phyloP scores from a whole-genome alignment of 2,329 filamentous ascomycete species.

The Fusarium graminum region DNA sequence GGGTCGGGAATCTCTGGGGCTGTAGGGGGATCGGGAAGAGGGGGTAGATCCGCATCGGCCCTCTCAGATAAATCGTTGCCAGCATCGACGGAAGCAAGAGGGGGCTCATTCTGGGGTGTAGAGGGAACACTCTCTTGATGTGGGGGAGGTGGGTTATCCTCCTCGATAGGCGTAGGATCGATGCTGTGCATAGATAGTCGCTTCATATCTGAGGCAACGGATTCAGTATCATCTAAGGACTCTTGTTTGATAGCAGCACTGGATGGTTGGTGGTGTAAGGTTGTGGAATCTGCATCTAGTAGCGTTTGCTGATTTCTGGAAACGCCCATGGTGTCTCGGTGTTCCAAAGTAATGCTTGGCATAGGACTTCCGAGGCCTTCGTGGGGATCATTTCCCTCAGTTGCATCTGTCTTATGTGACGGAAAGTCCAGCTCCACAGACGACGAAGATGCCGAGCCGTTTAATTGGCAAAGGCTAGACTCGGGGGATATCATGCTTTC shows the following conservation, averaged over 20 bases:
- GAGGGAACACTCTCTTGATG: not conserved
- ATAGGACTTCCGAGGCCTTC: conserved; percentile 19
- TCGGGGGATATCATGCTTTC: conserved; percentile 10
- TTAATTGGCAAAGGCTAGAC: conserved; percentile 1
- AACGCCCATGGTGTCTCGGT: conserved; percentile 37
- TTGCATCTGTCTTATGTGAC: not conserved
- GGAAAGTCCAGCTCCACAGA: conserved; percentile 20
- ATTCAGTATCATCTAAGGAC: conserved; percentile 1
- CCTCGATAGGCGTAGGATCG: conserved; percentile 57
- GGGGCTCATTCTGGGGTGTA: conserved; percentile 3
- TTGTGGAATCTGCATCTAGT: conserved; percentile 21
- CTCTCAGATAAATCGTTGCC: conserved; percentile 2
- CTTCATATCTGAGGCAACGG: conserved; percentile 27
- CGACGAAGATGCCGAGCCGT: conserved; percentile 1
- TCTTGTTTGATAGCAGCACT: conserved; percentile 1
- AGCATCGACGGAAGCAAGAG: conserved; percentile 2
- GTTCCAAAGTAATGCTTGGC: conserved; percentile 41
- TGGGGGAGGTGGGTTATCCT: conserved; percentile 30
- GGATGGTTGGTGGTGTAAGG: not conserved
- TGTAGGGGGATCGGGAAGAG: conserved; percentile 64
- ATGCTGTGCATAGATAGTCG: conserved; percentile 53
- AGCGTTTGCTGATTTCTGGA: conserved; percentile 32
- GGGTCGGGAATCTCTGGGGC: conserved; percentile 64
- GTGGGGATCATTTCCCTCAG: conserved; percentile 14
- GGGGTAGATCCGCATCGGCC: conserved; percentile 37